Percentiles rank a stretch among this genome's conserved stretches.
Conservation (phyloP, 169 alveolate species). For the Cyclospora cayetanensis region DNA sequence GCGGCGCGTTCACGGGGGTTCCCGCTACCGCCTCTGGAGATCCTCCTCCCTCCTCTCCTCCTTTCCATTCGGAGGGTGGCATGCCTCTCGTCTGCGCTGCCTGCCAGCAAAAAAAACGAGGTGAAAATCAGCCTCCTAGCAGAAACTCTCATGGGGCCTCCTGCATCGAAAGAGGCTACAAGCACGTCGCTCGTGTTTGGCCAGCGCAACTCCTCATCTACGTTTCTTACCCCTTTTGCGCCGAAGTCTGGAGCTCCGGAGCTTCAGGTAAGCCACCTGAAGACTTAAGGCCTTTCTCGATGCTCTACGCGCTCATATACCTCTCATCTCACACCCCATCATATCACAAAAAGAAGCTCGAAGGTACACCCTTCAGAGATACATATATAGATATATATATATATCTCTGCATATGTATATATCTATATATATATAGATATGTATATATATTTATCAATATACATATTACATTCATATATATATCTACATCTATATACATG, state of each 20-base stretch:
- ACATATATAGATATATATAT: too few relatives aligned
- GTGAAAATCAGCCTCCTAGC: neutral
- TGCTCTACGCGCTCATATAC: neutral
- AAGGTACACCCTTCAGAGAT: too few relatives aligned
- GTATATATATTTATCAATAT: too few relatives aligned
- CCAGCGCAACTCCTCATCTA: slow-evolving; percentile 33
- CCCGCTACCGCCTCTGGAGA: neutral
- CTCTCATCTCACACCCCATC: neutral
- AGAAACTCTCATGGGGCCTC: neutral
- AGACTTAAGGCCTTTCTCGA: neutral
- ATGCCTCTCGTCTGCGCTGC: neutral
- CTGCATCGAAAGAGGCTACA: neutral
- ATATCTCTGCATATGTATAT: too few relatives aligned
- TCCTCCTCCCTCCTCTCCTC: neutral
- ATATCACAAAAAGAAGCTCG: too few relatives aligned
- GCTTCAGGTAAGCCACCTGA: slow-evolving; percentile 33
- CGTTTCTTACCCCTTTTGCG: neutral
- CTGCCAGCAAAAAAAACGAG: neutral
- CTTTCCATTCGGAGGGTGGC: neutral
- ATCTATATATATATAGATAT: too few relatives aligned
- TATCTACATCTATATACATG: too few relatives aligned
- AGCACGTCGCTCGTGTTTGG: neutral
- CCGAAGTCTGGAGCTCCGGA: slow-evolving; percentile 16
- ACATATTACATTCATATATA: too few relatives aligned
- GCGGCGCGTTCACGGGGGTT: neutral